Base-by-base conservation (phyloP, 805 yeast genomes). In the Saccharomycodes ludwigii region DNA sequence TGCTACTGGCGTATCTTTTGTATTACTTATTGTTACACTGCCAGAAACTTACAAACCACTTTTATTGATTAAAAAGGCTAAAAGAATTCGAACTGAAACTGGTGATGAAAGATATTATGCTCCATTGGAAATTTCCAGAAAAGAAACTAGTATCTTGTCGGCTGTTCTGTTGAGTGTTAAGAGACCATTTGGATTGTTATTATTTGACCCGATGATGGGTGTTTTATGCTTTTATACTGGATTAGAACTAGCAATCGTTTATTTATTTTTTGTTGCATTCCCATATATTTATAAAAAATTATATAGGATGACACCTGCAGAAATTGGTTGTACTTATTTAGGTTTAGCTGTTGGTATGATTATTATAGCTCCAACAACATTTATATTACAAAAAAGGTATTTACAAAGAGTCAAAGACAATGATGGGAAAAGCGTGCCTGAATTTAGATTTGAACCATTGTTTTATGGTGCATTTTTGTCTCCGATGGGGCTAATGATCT, bases 401-500 rank as follows among this genome's bases (percentile, higher is more conserved):
- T 58, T 50, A 59, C 56, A 57, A 57, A 66, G 36, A 60, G 65
- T 62, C 32, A 48, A 40, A 7, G 46, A 58, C 28, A 62, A 73
- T 42, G 56, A 61, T 22, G 76, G 75, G 18, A 47, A 37, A 18
- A 67, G 66, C 22, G 56, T 64, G 2, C 82, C 86, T 4, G 86
- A 78, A 51, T 56, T 59, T 18, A 61, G 77, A 48, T 63, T 78
- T 37, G 56, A 70, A 22, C 62, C 79, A 5, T 68, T 77, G 38
- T 71, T 73, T 48, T 49, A 71, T 36, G 91, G 86, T n/a, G 71
- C 82, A 0, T 55, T 75, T 16, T 56, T 68, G 16, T 58, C 76
- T 37, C 84, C 84, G 1, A 59, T 71, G 18, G 68, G 82, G 0
- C 56, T 81, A 32, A 77, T 80, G 60, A 79, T 85, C 70, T 61